Evolutionary conservation across 176 grass and related monocot genomes (phyloP).

Genomic region (Coix lacrymajobi): DNA sequence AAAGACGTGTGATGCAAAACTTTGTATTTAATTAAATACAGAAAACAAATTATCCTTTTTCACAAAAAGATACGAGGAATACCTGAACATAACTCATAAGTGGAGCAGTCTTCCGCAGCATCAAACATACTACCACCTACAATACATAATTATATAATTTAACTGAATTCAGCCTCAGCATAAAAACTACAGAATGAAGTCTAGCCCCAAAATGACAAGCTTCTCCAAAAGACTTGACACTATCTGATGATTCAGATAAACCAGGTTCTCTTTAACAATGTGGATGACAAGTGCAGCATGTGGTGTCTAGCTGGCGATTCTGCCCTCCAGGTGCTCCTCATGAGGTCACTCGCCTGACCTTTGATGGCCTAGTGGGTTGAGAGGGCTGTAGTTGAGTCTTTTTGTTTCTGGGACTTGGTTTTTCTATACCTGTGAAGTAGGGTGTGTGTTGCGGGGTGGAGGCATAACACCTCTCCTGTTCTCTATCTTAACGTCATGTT

Average conservation of each 20-base stretch:
- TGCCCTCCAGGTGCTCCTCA: background rate
- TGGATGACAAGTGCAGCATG: background rate
- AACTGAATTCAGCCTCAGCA: constrained; percentile 21
- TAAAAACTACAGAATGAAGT: constrained; percentile 18
- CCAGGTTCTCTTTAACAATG: background rate
- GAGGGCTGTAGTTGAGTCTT: background rate
- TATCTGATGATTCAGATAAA: constrained; percentile 10
- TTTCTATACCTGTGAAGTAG: background rate
- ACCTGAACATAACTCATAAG: constrained; percentile 97
- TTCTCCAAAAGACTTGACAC: background rate
- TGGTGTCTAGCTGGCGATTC: background rate
- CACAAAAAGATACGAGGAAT: constrained; percentile 16
- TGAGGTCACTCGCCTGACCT: background rate
- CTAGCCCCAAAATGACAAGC: background rate
- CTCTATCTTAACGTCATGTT: background rate
- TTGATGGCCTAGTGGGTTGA: background rate
- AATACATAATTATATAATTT: constrained; percentile 23
- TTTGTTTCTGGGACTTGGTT: background rate
- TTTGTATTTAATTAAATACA: background rate
- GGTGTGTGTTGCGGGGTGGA: background rate
- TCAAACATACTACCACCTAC: constrained; percentile 92
- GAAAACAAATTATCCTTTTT: background rate
- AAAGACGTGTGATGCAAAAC: background rate
- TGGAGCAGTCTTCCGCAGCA: constrained; percentile 68
- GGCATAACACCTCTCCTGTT: background rate